These are phyloP conservation scores for Hypoxylon sp. DNA, from an alignment of 2,329 filamentous ascomycete species.

Conservation along the genomic window DNA sequence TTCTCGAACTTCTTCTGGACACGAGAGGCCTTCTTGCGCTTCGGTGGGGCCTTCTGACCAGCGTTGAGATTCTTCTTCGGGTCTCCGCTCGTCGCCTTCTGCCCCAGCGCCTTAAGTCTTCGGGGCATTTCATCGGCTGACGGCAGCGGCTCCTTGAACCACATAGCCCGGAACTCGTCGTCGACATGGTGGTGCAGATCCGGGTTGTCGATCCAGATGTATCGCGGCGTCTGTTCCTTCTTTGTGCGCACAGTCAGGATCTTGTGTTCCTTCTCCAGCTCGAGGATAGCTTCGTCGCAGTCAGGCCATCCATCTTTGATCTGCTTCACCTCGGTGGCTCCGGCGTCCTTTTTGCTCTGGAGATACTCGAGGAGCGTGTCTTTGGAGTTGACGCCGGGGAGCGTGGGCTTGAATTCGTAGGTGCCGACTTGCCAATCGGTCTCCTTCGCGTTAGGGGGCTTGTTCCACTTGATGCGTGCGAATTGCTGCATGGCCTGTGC, in stretches of 20 bases:
- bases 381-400: slow-evolving; percentile 82
- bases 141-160: slow-evolving; percentile 85
- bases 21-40: slow-evolving; percentile 82
- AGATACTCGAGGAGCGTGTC: slow-evolving; percentile 85
- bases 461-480: slow-evolving; percentile 70
- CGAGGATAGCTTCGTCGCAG: slow-evolving; percentile 82
- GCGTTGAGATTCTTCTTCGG: slow-evolving; percentile 72
- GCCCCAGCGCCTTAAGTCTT: slow-evolving; percentile 81
- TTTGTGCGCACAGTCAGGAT: slow-evolving; percentile 90
- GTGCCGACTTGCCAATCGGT: slow-evolving; percentile 72
- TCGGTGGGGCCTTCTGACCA: slow-evolving; percentile 70
- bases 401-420: slow-evolving; percentile 88
- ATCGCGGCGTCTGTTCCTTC: slow-evolving; percentile 89
- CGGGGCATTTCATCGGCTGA: slow-evolving; percentile 79
- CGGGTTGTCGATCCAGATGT: slow-evolving; percentile 91
- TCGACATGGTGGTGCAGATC: slow-evolving; percentile 83
- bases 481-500: slow-evolving; percentile 77
- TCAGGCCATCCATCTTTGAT: slow-evolving; percentile 96
- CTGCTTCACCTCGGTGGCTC: slow-evolving; percentile 87
- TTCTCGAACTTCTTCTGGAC: slow-evolving; percentile 85
- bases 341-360: slow-evolving; percentile 84
- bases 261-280: slow-evolving; percentile 82
- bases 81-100: slow-evolving; percentile 88
- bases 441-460: slow-evolving; percentile 71
- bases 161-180: slow-evolving; percentile 85